Evolutionary conservation across 352 stramenopile genomes (phyloP), one percentile per base, ranked within the genome.

Genomic region (Pythium guiyangense): DNA sequence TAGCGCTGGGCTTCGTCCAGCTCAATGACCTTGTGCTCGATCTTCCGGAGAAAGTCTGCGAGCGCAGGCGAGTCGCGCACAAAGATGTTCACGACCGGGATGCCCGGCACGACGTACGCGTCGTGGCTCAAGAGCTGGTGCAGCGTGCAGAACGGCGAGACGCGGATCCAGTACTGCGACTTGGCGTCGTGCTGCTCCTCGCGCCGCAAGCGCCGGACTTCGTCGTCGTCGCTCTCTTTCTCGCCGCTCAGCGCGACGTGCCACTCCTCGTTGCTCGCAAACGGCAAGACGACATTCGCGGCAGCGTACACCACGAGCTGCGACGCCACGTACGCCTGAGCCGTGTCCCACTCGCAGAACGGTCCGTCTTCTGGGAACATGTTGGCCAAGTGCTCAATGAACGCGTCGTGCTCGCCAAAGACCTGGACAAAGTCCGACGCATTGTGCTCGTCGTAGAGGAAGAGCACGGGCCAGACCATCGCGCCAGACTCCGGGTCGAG

Each of bases 341-440:
- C 67, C 14, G 54, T 64, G 66, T 95, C 86, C 86, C 86, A 95
- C 22, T 93, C 70, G 44, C 79, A 86, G 60, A 83, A 91, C 49
- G 86, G 82, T 0, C 86, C 86, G 45, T 92, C 83, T 51, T 95
- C 86, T 0, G 86, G 86, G 66, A 95, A 95, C 84, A 94, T 94
- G 66, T 94, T 94, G 59, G 84, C 86, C 54, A 95, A 59, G 66
- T 95, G 86, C 60, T 94, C 84, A 46, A 94, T 88, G 43, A 94
- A 69, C 37, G 71, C 57, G 62, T 95, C 86, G 37, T 90, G 69
- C 62, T 95, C 86, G 27, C 80, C 80, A 57, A 95, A 86, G 22
- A 68, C 66, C 65, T 94, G 69, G 45, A 93, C 80, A 65, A 94
- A 92, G 63, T 95, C 86, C 15, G 80, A 89, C 59, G 82, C 88